Percentiles rank a stretch among this genome's conserved stretches.
Evolutionary conservation across 352 stramenopile genomes (phyloP).

Genomic region (Globisporangium viniferum): DNA sequence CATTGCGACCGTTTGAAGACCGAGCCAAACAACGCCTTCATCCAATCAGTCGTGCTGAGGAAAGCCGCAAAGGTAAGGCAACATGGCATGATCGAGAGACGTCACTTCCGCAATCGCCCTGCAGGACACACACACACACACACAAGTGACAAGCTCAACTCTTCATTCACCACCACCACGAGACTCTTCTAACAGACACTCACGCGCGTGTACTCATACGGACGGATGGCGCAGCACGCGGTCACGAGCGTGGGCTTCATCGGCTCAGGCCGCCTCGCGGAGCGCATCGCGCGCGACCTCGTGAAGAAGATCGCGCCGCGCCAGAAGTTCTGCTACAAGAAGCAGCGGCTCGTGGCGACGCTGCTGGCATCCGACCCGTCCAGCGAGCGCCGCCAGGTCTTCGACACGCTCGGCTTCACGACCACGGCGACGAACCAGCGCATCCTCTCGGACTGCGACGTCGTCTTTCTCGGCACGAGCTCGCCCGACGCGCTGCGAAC

Average conservation of each 20-base stretch:
- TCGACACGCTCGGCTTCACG: conserved; percentile 59
- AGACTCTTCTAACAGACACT: neutral
- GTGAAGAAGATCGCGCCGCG: conserved; percentile 58
- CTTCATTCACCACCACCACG: neutral
- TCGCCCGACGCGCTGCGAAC: conserved; percentile 40
- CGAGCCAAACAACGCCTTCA: neutral
- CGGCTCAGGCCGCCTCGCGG: conserved; percentile 59
- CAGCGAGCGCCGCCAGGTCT: conserved; percentile 52
- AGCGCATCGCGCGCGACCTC: conserved; percentile 57
- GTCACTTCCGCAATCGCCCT: neutral
- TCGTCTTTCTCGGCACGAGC: conserved; percentile 68
- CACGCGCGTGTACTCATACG: neutral
- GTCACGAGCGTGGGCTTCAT: conserved; percentile 74
- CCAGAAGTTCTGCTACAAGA: conserved; percentile 70
- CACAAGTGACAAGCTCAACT: neutral
- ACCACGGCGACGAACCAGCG: conserved; percentile 53
- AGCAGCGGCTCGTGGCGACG: conserved; percentile 67
- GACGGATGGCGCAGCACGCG: conserved; percentile 16
- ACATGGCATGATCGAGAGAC: neutral
- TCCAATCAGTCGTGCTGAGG: conserved; percentile 2
- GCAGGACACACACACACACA: neutral
- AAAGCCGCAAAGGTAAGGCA: neutral
- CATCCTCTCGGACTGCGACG: conserved; percentile 63
- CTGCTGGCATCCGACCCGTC: conserved; percentile 63
- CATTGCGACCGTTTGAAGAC: conserved; percentile 12